phyloP scores from a whole-genome alignment of 164 flowering plant species.

The Berberis vulgaris region DNA sequence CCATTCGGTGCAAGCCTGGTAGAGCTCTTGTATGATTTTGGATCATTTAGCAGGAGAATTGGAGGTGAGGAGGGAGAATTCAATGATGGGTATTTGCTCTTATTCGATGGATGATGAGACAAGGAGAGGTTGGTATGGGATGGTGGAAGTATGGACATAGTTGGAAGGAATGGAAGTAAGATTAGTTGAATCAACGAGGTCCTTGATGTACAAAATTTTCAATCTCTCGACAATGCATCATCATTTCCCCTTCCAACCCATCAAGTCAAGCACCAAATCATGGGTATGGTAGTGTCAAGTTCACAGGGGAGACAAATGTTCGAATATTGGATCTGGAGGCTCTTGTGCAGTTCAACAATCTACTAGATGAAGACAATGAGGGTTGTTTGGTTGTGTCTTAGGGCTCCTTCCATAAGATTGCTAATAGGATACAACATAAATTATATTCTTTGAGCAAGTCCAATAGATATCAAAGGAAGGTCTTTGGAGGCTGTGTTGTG shows the following conservation, averaged over 20 bases:
- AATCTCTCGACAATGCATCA: too few species aligned
- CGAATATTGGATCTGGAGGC: constrained; percentile 78
- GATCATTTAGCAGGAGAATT: constrained; percentile 36
- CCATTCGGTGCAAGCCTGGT: constrained; percentile 60
- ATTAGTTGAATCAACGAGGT: constrained; percentile 18
- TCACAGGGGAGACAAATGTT: constrained; percentile 90
- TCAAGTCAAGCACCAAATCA: constrained; percentile 6
- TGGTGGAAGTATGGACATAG: constrained; percentile 12
- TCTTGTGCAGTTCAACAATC: constrained; percentile 66
- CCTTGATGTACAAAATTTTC: constrained; percentile 13
- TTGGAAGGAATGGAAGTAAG: constrained; percentile 25
- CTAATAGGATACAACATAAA: too few species aligned
- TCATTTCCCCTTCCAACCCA: too few species aligned
- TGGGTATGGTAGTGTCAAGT: constrained; percentile 77
- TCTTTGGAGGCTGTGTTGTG: too few species aligned
- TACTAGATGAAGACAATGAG: too few species aligned
- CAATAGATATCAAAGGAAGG: too few species aligned
- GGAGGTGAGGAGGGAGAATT: constrained; percentile 33
- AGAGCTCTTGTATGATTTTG: constrained; percentile 33
- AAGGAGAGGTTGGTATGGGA: neutral
- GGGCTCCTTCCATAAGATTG: too few species aligned
- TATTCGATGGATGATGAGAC: neutral
- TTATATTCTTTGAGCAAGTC: too few species aligned
- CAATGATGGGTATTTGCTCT: constrained; percentile 28
- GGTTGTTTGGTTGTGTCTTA: too few species aligned